phyloP scores from a whole-genome alignment of 352 stramenopile species.

The Globisporangium parvum region DNA sequence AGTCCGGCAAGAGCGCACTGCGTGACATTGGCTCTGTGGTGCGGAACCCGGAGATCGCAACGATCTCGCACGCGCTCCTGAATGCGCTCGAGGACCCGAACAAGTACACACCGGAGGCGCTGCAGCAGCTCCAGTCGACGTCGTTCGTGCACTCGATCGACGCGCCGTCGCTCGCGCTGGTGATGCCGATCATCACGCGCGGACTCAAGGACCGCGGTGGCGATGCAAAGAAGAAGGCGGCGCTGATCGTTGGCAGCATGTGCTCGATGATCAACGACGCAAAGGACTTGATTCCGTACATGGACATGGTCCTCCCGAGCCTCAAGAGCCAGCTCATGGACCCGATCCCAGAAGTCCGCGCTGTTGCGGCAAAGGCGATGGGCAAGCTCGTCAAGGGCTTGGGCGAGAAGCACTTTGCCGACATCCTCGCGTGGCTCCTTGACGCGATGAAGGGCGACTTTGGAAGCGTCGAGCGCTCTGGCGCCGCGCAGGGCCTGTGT shows the following conservation, averaged over 20 bases:
- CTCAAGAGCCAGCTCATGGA: conserved; percentile 93
- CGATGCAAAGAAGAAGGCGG: conserved; percentile 98
- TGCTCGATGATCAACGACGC: conserved; percentile 98
- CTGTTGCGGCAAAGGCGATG: conserved; percentile 93
- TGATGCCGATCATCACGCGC: conserved; percentile 98
- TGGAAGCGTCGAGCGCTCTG: conserved; percentile 96
- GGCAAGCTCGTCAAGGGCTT: conserved; percentile 94
- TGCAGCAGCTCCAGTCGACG: conserved; percentile 97
- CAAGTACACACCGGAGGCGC: conserved; percentile 86
- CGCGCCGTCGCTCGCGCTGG: conserved; percentile 97
- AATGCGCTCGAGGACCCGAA: conserved; percentile 95
- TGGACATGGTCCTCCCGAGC: conserved; percentile 95
- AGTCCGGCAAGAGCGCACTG: conserved; percentile 93
- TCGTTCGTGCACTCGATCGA: conserved; percentile 99
- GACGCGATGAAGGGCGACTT: conserved; percentile 93
- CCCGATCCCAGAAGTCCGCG: conserved; percentile 93
- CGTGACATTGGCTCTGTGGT: conserved; percentile 98
- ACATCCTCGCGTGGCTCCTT: conserved; percentile 97
- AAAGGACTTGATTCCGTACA: conserved; percentile 97
- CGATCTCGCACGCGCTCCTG: conserved; percentile 91
- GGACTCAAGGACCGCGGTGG: conserved; percentile 96
- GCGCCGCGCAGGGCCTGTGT: conserved; percentile 97
- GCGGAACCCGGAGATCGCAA: conserved; percentile 98
- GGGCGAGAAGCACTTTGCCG: conserved; percentile 92
- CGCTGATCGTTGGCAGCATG: conserved; percentile 99